Percentiles rank a stretch among this genome's conserved stretches.
Conservation (phyloP, 2,329 filamentous ascomycete genomes). For the Cladosporium velox region DNA sequence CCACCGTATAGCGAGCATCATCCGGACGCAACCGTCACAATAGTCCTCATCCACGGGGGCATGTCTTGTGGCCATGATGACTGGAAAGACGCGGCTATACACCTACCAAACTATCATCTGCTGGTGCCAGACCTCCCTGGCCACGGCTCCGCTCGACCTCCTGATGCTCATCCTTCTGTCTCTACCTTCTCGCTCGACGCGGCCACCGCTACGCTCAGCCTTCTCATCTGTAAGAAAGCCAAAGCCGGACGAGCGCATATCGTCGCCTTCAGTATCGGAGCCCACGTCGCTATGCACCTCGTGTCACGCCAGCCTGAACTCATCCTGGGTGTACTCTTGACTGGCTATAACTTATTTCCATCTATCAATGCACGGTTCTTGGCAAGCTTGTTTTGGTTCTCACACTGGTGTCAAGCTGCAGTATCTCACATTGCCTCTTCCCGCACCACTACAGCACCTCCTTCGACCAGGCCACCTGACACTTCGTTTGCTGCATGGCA, state of each 20-base stretch:
- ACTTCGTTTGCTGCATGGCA: not conserved
- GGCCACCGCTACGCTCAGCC: not conserved
- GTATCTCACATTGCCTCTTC: not conserved
- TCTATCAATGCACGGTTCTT: not conserved
- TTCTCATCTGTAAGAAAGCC: not conserved
- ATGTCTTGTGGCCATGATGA: not conserved
- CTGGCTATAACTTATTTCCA: not conserved
- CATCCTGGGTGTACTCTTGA: not conserved
- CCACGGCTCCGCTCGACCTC: not conserved
- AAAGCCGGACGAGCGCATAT: not conserved
- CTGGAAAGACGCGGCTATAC: not conserved
- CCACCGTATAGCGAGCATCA: not conserved
- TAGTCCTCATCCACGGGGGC: not conserved
- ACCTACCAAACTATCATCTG: not conserved
- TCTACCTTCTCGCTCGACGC: not conserved
- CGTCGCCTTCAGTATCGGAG: not conserved
- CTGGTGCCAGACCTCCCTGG: not conserved
- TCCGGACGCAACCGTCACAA: not conserved
- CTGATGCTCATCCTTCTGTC: not conserved
- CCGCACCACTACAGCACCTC: not conserved
- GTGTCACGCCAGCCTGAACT: not conserved
- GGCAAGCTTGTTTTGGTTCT: not conserved
- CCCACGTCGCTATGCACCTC: not conserved
- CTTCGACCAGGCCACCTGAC: not conserved
- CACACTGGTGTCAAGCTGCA: not conserved